Base-by-base conservation (phyloP, 1,284 basidiomycete genomes). In the Termitomyces sp. region DNA sequence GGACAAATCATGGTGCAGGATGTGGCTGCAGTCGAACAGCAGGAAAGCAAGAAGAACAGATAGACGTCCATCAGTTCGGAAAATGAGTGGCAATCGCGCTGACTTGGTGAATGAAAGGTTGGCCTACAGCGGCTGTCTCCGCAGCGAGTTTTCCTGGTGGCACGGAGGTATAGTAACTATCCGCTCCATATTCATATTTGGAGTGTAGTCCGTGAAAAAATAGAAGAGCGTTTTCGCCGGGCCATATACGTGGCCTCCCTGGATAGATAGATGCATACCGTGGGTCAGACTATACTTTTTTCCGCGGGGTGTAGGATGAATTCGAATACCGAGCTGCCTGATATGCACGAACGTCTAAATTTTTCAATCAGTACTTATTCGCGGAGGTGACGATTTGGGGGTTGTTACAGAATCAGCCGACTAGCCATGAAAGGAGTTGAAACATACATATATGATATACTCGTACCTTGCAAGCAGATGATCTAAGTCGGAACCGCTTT, bases 1-100 rank as follows among this genome's bases (percentile, higher is more conserved):
- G 94, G 95, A 54, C 91, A 95, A 73, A 86, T 93, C 62, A 72
- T 86, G 72, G 73, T 64, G 38, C 70, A 72, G 52, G 83, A 82
- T 64, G 76, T 70, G 52, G 76, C 78, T 62, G 73, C 67, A 48
- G 70, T 67, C 57, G 73, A 75, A 66, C 70, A 71, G 50, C 79
- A 79, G 77, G 76, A 79, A 67, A 71, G 71, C 51, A 81, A 79
- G 76, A 83, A 85, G 70, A 69, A 68, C 61, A 66, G 67, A 63
- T 73, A 70, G 62, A 47, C 9, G 50, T 50, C 15, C 28, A 36
- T 44, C 33, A 28, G 17, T 50, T 34, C 33, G 33, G 38, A n/a
- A 2, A 42, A 30, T 19, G 39, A 49, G 39, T 44, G 42, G 42
- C 44, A 38, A 36, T 44, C 36, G n/a, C 28, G 38, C 15, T 42